These are phyloP conservation scores for Cyberlindnera veronae DNA, from an alignment of 805 yeast genomes.

Conservation along the genomic window DNA sequence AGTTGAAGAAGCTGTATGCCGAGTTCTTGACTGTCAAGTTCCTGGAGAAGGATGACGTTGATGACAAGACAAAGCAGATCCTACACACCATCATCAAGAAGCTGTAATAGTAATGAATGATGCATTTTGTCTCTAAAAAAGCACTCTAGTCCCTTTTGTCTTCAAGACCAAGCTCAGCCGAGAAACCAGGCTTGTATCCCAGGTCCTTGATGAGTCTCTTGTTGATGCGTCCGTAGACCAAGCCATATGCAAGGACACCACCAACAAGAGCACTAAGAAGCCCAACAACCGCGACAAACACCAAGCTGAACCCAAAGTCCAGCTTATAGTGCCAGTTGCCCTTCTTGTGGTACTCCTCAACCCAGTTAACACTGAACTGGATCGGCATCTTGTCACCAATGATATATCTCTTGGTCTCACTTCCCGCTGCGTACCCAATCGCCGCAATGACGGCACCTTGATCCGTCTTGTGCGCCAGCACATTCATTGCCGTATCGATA, in stretches of 20 bases:
- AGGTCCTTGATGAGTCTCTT: slow-evolving; percentile 17
- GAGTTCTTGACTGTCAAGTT: slow-evolving; percentile 27
- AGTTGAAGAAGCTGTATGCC: slow-evolving; percentile 30
- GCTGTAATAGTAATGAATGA: slow-evolving; percentile 7
- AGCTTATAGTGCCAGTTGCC: slow-evolving; percentile 12
- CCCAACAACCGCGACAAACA: background rate
- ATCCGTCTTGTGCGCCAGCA: slow-evolving; percentile 39
- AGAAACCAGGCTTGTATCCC: slow-evolving; percentile 20
- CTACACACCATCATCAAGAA: slow-evolving; percentile 25
- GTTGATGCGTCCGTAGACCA: slow-evolving; percentile 20
- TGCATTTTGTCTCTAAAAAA: too few species aligned
- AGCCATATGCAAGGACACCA: slow-evolving; percentile 11
- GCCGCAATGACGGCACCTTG: slow-evolving; percentile 42
- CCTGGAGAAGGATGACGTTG: slow-evolving; percentile 29
- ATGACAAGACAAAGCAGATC: slow-evolving; percentile 21
- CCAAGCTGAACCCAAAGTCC: slow-evolving; percentile 6
- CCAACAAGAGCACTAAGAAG: slow-evolving; percentile 6
- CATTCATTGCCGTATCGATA: slow-evolving; percentile 54
- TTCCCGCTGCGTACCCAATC: slow-evolving; percentile 54
- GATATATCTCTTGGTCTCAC: slow-evolving; percentile 51
- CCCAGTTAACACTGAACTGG: slow-evolving; percentile 59
- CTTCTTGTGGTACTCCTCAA: slow-evolving; percentile 19
- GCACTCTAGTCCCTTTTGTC: slow-evolving; percentile 13
- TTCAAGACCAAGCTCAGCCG: slow-evolving; percentile 20
- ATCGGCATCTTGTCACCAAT: slow-evolving; percentile 64